Evolutionary conservation across 352 stramenopile species (phyloP).

Genomic region (Phytophthora constricta): DNA sequence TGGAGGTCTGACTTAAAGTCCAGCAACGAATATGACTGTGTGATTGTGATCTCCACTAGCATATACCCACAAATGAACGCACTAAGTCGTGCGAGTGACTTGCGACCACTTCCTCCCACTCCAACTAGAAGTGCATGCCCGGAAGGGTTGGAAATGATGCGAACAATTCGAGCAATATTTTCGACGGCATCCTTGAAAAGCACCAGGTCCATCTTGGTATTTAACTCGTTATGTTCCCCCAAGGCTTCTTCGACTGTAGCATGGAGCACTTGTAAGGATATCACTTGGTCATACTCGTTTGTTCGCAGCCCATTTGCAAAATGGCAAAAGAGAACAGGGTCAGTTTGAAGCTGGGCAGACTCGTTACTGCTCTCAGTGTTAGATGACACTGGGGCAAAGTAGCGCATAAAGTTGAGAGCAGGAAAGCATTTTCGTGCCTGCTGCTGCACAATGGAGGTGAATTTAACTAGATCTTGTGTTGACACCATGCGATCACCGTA

Average conservation of each 20-base stretch:
- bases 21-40: slow-evolving; percentile 87
- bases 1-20: slow-evolving; percentile 97
- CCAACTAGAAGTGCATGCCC: slow-evolving; percentile 95
- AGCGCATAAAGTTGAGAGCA: slow-evolving; percentile 89
- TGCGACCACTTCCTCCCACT: slow-evolving; percentile 93
- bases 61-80: slow-evolving; percentile 92
- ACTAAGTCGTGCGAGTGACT: slow-evolving; percentile 91
- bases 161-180: slow-evolving; percentile 93
- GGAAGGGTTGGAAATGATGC: slow-evolving; percentile 94
- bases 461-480: slow-evolving; percentile 81
- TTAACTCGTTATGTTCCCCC: slow-evolving; percentile 93
- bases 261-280: slow-evolving; percentile 68
- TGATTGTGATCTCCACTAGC: slow-evolving; percentile 92
- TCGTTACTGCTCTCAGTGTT: slow-evolving; percentile 25
- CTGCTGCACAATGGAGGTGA: slow-evolving; percentile 88
- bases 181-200: slow-evolving; percentile 97
- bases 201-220: slow-evolving; percentile 95
- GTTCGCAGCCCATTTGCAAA: slow-evolving; percentile 89
- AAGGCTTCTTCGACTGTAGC: slow-evolving; percentile 89
- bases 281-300: slow-evolving; percentile 94
- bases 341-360: slow-evolving; percentile 46
- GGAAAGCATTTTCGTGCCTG: slow-evolving; percentile 94
- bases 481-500: slow-evolving; percentile 95
- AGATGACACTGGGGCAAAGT: slow-evolving; percentile 72
- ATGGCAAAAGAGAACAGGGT: slow-evolving; percentile 94